Percentiles rank a stretch among this genome's conserved stretches.
Conservation (phyloP, 1,284 basidiomycete species). For the Ganoderma meredithae region DNA sequence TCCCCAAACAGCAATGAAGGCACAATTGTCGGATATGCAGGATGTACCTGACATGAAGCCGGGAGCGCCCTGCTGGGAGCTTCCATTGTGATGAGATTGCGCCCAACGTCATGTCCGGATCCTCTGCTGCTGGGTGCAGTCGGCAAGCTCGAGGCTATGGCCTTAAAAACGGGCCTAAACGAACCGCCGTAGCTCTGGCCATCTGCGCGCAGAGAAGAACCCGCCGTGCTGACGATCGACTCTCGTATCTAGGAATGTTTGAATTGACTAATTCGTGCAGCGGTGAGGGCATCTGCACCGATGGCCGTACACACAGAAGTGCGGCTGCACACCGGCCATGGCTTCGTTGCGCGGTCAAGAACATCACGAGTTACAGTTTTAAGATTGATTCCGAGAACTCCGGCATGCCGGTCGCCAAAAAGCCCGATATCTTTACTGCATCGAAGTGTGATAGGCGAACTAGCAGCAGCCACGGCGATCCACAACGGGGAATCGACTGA, state of each 20-base stretch:
- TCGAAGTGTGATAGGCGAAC: conserved; percentile 21
- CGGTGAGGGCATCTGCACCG: conserved; percentile 19
- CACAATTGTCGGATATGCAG: not conserved
- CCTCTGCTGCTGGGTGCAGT: conserved; percentile 7
- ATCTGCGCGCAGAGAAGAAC: not conserved
- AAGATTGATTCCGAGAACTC: conserved; percentile 22
- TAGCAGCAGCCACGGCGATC: not conserved
- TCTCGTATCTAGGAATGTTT: conserved; percentile 33
- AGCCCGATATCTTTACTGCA: conserved; percentile 11
- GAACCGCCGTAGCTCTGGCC: not conserved
- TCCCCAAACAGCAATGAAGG: not conserved
- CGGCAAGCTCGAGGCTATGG: conserved; percentile 15
- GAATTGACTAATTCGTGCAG: conserved; percentile 27
- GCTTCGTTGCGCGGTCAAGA: conserved; percentile 16
- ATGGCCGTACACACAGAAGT: not conserved
- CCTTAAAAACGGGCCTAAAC: conserved; percentile 9
- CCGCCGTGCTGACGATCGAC: conserved; percentile 13
- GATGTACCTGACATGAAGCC: conserved; percentile 8
- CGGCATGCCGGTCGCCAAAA: conserved; percentile 14
- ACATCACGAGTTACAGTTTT: conserved; percentile 26
- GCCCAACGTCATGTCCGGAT: conserved; percentile 10
- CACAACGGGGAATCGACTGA: not conserved
- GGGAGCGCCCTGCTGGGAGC: not conserved
- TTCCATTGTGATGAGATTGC: conserved; percentile 6
- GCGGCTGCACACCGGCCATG: not conserved